These are phyloP conservation scores for Petrea volubilis DNA, from an alignment of 257 asterid genomes.

Conservation along the genomic window DNA sequence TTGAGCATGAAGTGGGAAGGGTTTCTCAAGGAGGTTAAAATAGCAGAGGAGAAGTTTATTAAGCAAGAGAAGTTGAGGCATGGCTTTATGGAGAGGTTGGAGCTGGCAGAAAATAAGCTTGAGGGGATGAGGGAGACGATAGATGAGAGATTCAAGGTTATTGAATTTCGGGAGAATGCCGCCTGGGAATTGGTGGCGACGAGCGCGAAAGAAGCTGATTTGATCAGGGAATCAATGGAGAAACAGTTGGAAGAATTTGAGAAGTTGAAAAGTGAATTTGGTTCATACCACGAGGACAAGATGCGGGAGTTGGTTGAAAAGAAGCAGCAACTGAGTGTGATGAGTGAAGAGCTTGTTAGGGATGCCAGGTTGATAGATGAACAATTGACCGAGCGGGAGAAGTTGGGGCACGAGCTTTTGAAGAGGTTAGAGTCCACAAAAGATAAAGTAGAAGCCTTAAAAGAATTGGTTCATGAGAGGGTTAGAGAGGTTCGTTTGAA, in stretches of 20 bases:
- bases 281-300: slow-evolving; percentile 25
- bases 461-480: slow-evolving; percentile 9
- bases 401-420: slow-evolving; percentile 22
- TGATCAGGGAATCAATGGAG: slow-evolving; percentile 26
- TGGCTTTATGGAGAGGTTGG: slow-evolving; percentile 16
- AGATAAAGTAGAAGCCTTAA: slow-evolving; percentile 16
- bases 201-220: slow-evolving; percentile 19
- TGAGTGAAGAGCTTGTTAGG: slow-evolving; percentile 15
- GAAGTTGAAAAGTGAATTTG: slow-evolving; percentile 17
- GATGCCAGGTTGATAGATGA: slow-evolving; percentile 18
- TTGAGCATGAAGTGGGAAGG: slow-evolving; percentile 17
- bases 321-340: slow-evolving; percentile 23
- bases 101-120: slow-evolving; percentile 28
- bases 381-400: slow-evolving; percentile 21
- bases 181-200: slow-evolving; percentile 1
- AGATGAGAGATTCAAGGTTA: slow-evolving; percentile 24
- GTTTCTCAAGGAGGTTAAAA: neutral
- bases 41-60: slow-evolving; percentile 9
- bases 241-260: slow-evolving; percentile 33
- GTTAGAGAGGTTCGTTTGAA: neutral
- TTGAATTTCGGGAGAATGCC: slow-evolving; percentile 21
- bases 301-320: slow-evolving; percentile 20
- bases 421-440: slow-evolving; percentile 25
- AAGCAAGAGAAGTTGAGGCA: slow-evolving; percentile 12
- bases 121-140: slow-evolving; percentile 18